Evolutionary conservation across 2,329 filamentous ascomycete genomes (phyloP).

Genomic region (Alternaria sp.): DNA sequence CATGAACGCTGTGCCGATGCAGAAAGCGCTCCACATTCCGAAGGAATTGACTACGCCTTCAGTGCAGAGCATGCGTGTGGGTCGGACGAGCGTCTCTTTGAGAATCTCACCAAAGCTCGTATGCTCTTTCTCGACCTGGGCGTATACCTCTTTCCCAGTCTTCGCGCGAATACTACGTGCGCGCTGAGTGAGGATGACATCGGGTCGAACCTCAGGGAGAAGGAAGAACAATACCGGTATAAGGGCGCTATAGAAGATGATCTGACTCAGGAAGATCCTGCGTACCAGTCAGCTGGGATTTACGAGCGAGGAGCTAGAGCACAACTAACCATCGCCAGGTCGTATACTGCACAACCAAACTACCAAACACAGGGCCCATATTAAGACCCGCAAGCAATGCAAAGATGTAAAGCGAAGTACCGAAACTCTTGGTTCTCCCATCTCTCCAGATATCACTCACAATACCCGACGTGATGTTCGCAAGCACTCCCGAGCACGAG

Average conservation of each 20-base stretch:
- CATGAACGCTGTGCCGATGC: slow-evolving; percentile 59
- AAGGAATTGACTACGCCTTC: slow-evolving; percentile 60
- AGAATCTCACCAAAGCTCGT: slow-evolving; percentile 47
- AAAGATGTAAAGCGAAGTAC: slow-evolving; percentile 56
- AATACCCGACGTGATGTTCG: slow-evolving; percentile 51
- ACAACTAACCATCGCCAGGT: slow-evolving; percentile 55
- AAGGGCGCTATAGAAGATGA: slow-evolving; percentile 57
- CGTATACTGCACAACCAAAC: slow-evolving; percentile 49
- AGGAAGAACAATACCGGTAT: slow-evolving; percentile 54
- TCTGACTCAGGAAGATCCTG: slow-evolving; percentile 58
- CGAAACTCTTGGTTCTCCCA: slow-evolving; percentile 52
- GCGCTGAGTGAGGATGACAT: slow-evolving; percentile 56
- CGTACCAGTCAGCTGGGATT: slow-evolving; percentile 13
- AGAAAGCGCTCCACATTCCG: slow-evolving; percentile 60
- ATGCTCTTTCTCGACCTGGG: slow-evolving; percentile 48
- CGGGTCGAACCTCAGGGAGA: slow-evolving; percentile 58
- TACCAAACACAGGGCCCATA: slow-evolving; percentile 57
- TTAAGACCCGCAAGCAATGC: slow-evolving; percentile 56
- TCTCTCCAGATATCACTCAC: slow-evolving; percentile 52
- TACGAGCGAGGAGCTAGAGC: slow-evolving; percentile 15
- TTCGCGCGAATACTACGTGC: slow-evolving; percentile 46
- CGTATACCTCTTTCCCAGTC: slow-evolving; percentile 38
- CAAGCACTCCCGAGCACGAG: slow-evolving; percentile 54
- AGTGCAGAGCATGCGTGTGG: slow-evolving; percentile 56
- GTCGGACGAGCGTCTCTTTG: slow-evolving; percentile 49